Percentiles rank a stretch among this genome's conserved stretches.
These are phyloP conservation scores for Pestalotiopsis sp. DNA, from an alignment of 2,329 filamentous ascomycete genomes.

Conservation along the genomic window DNA sequence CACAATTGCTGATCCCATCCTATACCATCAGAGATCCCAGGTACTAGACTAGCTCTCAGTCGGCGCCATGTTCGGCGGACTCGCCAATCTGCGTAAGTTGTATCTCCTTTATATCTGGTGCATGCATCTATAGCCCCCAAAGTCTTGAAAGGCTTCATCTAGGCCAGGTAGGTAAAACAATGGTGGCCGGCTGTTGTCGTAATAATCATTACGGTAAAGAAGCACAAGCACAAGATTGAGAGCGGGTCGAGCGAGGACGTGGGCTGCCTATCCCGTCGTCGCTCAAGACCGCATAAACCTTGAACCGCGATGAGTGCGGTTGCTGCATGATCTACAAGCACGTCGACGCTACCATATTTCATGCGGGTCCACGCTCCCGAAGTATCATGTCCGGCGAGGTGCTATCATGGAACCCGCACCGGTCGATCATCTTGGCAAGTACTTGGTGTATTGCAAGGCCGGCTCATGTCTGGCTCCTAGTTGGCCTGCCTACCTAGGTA, in stretches of 20 bases:
- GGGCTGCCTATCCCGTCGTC: not conserved
- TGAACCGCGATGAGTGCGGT: not conserved
- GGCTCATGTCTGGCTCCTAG: not conserved
- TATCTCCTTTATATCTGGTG: conserved; percentile 14
- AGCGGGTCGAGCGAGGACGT: too few relatives aligned
- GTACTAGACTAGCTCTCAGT: not conserved
- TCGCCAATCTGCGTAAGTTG: conserved; percentile 33
- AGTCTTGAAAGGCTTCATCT: too few relatives aligned
- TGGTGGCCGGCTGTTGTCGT: too few relatives aligned
- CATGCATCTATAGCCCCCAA: too few relatives aligned
- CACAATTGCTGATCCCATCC: not conserved
- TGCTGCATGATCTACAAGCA: conserved; percentile 2
- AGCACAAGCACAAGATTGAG: too few relatives aligned
- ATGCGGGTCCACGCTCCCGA: conserved; percentile 1
- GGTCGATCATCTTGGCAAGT: conserved; percentile 7
- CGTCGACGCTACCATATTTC: conserved; percentile 2
- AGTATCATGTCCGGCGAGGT: not conserved
- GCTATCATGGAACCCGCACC: conserved; percentile 3
- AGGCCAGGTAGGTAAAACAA: too few relatives aligned
- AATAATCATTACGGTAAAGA: too few relatives aligned
- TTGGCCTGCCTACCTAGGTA: not conserved
- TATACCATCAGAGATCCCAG: not conserved
- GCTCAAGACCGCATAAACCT: not conserved
- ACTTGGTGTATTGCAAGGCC: not conserved
- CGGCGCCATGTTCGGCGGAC: conserved; percentile 29